Base-by-base conservation (phyloP, 257 asterid species). In the Thymus quinquecostatus region DNA sequence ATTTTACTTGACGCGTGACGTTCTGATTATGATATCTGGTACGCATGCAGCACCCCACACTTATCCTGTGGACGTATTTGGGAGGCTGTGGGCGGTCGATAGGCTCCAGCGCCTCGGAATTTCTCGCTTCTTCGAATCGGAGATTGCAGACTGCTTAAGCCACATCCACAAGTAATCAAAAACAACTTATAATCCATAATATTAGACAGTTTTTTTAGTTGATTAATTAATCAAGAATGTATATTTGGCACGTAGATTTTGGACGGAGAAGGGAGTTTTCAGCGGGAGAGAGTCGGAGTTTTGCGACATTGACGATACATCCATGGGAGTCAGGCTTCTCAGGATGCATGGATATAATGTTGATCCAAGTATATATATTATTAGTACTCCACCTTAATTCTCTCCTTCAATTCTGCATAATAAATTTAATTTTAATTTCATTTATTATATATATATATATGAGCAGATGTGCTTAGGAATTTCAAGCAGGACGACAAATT, bases 31-130 rank as follows among this genome's bases (percentile, higher is more conserved):
- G 21, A 21, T 21, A 21, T 21, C 21, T 21, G 21, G 21, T 21
- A 21, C 0, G 0, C 21, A 21, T 21, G 54, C 82, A 87, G 94
- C 79, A 7, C 90, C 91, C 0, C 78, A 75, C 30, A 70, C 77
- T 21, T 82, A 74, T 45, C 94, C 94, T 0, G 82, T 81, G 0
- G 94, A 87, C 9, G 60, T 80, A 6, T 86, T 82, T 36, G 86
- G 82, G 5, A 79, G 86, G 54, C 85, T 83, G 0, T 85, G 88
- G 90, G 90, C 86, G 0, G 78, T 85, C 10, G 93, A 87, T 66
- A 71, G 90, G 29, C 78, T 85, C 9, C 88, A 80, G 40, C 87
- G 90, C 56, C 83, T 87, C 11, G 89, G 93, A 60, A 78, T 87
- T 48, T 85, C 86, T 48, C 82, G 80, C 34, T 75, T 70, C 51